Base-by-base conservation (phyloP, 1,284 basidiomycete species). In the Naganishia cerealis region DNA sequence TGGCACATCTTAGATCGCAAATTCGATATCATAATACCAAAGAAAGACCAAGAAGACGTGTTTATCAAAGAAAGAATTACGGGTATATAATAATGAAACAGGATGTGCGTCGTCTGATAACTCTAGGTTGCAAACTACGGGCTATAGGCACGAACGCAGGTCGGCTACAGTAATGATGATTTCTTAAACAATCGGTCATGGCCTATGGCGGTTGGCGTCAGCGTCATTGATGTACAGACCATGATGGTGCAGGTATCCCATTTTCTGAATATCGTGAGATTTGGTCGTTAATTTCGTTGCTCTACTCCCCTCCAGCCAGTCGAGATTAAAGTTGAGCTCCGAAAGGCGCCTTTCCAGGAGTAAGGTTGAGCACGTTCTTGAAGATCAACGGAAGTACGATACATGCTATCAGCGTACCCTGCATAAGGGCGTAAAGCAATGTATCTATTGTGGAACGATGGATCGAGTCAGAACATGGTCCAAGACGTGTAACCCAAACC, bases 401-500 rank as follows among this genome's bases (percentile, higher is more conserved):
- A 53, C 97, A 85, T 39, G 87, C 88, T 54, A 88, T 85, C 77
- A 97, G 92, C 72, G 88, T 76, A 67, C 85, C 86, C 73, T 94
- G 86, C 71, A 88, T 85, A 67, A 87, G 71, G 55, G 92, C 75
- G 82, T 96, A 99, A 48, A 97, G 84, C 67, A 94, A 72, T 46
- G 90, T 82, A 81, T 94, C 78, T 80, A 55, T 18, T 21, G 38
- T 87, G 88, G 67, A 24, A 70, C 29, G 54, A 54, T 65, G 18
- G 61, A 58, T 72, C 46, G 46, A 15, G 46, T 50, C 21, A 50
- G 21, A 24, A 50, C 21, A 1, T n/a, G 5, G 1, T 15, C 2
- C 46, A 50, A 50, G 6, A n/a, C 5, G 73, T 57, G 48, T 68
- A 63, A 38, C 21, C 3, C 56, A 24, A 33, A 26, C 10, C 26